Conservation (phyloP, 2,329 filamentous ascomycete genomes). For the Calonectria crousiana region DNA sequence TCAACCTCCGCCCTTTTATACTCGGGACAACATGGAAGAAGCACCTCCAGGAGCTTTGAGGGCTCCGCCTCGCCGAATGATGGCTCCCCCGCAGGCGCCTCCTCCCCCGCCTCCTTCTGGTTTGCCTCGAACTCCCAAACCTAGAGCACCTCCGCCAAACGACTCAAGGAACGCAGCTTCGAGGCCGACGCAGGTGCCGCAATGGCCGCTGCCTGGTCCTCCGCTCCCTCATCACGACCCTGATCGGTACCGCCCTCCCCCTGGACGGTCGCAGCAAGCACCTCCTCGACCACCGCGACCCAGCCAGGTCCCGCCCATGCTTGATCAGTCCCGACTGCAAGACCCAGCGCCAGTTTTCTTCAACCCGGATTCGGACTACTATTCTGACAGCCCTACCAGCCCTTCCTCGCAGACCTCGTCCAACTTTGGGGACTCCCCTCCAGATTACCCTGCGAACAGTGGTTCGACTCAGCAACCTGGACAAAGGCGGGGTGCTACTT, state of each 20-base stretch:
- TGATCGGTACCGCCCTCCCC: conserved; percentile 63
- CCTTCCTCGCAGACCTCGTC: conserved; percentile 64
- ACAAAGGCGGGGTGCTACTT: conserved; percentile 62
- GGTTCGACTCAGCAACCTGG: conserved; percentile 38
- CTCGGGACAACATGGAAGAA: conserved; percentile 45
- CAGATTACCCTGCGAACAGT: conserved; percentile 68
- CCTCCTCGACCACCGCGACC: conserved; percentile 72
- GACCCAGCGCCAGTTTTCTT: conserved; percentile 67
- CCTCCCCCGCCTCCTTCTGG: conserved; percentile 21
- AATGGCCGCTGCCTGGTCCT: conserved; percentile 65
- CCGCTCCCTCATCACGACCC: conserved; percentile 49
- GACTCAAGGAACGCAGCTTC: conserved; percentile 56
- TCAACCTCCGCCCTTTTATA: conserved; percentile 33
- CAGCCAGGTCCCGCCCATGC: conserved; percentile 69
- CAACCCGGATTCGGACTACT: conserved; percentile 46
- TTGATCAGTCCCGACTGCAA: conserved; percentile 68
- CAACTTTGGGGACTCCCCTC: conserved; percentile 65
- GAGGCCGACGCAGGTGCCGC: conserved; percentile 63
- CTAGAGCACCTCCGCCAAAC: conserved; percentile 29
- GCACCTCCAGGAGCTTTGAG: conserved; percentile 39
- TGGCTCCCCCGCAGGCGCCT: conserved; percentile 25
- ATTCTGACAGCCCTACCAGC: conserved; percentile 59
- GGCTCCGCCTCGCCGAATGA: conserved; percentile 45
- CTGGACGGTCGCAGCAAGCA: conserved; percentile 60
- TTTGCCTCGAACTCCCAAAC: conserved; percentile 34